phyloP scores from a whole-genome alignment of 2,329 filamentous ascomycete genomes.

The Alternaria ethzedia region DNA sequence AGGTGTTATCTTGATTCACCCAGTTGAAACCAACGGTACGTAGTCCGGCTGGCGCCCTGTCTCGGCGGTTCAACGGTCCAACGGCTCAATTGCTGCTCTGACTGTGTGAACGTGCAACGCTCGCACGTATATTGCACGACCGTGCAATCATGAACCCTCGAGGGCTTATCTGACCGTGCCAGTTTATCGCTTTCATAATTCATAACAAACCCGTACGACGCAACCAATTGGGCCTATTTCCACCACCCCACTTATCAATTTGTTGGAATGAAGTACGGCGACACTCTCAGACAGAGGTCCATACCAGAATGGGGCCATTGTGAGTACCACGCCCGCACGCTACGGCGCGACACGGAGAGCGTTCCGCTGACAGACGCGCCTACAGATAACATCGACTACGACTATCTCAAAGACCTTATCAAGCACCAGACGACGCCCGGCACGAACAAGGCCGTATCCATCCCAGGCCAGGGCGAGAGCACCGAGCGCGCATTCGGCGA shows the following conservation, averaged over 20 bases:
- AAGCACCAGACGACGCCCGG: conserved; percentile 77
- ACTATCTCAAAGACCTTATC: conserved; percentile 83
- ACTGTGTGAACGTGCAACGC: background rate
- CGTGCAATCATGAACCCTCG: conserved; percentile 3
- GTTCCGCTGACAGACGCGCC: conserved; percentile 19
- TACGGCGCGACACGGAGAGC: background rate
- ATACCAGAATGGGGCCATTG: conserved; percentile 83
- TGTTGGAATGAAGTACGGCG: conserved; percentile 74
- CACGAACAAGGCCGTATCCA: conserved; percentile 72
- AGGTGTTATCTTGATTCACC: background rate
- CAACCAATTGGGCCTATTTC: conserved; percentile 11
- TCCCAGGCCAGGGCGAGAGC: conserved; percentile 69
- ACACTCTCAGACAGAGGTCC: conserved; percentile 75
- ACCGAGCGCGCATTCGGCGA: conserved; percentile 71
- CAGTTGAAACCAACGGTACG: conserved; percentile 19
- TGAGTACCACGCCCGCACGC: conserved; percentile 49
- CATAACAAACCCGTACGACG: conserved; percentile 7
- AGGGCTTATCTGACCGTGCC: conserved; percentile 17
- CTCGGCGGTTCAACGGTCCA: conserved; percentile 6
- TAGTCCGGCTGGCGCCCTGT: conserved; percentile 7
- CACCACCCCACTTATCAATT: conserved; percentile 3
- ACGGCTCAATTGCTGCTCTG: conserved; percentile 1
- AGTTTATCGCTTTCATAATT: conserved; percentile 11
- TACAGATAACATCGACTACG: conserved; percentile 86
- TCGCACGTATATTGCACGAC: background rate